A percentile compares a stretch with the other conserved stretches of the same genome.
Evolutionary conservation across 2,329 filamentous ascomycete species (phyloP).

Genomic region (Aspergillus floridensis): DNA sequence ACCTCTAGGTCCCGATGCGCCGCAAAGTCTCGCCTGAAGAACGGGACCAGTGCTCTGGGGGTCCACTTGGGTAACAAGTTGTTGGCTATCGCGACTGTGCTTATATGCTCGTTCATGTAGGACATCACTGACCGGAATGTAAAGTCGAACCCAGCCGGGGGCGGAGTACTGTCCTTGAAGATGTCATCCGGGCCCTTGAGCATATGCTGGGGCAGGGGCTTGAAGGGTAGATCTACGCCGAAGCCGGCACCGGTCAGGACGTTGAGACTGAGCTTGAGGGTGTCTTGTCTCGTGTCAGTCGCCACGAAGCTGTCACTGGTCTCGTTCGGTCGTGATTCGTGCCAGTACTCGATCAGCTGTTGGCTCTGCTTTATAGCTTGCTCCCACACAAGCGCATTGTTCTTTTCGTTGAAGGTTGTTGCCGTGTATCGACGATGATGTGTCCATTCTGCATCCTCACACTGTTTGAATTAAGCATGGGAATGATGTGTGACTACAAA

Average conservation of each 20-base stretch:
- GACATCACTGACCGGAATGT: conserved; percentile 27
- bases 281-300: conserved; percentile 29
- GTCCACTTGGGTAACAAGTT: conserved; percentile 20
- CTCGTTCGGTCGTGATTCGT: not conserved
- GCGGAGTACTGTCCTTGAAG: conserved; percentile 21
- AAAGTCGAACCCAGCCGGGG: conserved; percentile 18
- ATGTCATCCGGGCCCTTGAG: conserved; percentile 19
- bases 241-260: conserved; percentile 40
- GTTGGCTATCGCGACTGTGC: conserved; percentile 18
- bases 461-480: conserved; percentile 11
- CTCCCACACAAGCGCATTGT: conserved; percentile 41
- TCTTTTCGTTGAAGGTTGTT: conserved; percentile 46
- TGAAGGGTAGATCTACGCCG: conserved; percentile 25
- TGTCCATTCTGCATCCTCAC: conserved; percentile 40
- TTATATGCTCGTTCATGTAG: conserved; percentile 20
- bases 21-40: conserved; percentile 33
- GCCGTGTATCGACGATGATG: conserved; percentile 45
- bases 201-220: conserved; percentile 15
- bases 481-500: not conserved
- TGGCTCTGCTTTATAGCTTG: conserved; percentile 33
- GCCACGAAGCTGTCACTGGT: conserved; percentile 7
- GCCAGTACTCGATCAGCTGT: conserved; percentile 32
- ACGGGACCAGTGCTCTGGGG: conserved; percentile 19
- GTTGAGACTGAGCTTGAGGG: conserved; percentile 36
- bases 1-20: conserved; percentile 23